Evolutionary conservation across 257 asterid genomes (phyloP).

Genomic region (Plectranthus barbatus): DNA sequence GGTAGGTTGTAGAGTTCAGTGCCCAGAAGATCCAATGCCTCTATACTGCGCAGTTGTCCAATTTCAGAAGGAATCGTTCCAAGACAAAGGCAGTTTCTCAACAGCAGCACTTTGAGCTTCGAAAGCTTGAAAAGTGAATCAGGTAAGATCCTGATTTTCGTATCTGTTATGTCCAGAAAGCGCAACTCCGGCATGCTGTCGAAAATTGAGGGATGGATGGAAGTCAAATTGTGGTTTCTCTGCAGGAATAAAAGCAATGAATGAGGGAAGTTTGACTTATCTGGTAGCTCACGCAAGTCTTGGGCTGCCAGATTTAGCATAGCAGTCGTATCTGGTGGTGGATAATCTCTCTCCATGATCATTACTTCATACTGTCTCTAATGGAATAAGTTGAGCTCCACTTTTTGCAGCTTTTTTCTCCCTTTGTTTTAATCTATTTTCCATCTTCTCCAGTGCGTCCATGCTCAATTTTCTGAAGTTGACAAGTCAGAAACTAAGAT

Average conservation of each 20-base stretch:
- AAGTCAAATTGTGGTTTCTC: conserved; percentile 9
- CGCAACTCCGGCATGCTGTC: too few relatives aligned
- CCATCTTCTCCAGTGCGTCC: conserved; percentile 79
- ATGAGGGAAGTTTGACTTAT: background rate
- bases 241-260: conserved; percentile 26
- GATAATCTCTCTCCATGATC: too few relatives aligned
- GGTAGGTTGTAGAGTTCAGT: too few relatives aligned
- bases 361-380: too few relatives aligned
- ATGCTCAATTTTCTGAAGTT: conserved; percentile 68
- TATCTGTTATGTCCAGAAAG: conserved; percentile 21
- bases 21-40: conserved; percentile 20
- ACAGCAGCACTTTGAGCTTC: conserved; percentile 14
- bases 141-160: conserved; percentile 19
- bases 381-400: too few relatives aligned
- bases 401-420: conserved; percentile 76
- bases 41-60: conserved; percentile 5
- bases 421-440: conserved; percentile 74
- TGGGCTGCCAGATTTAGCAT: conserved; percentile 7
- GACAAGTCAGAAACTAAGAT: background rate
- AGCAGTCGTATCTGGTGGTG: background rate
- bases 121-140: conserved; percentile 14
- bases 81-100: conserved; percentile 15
- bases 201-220: too few relatives aligned
- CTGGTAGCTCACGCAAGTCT: conserved; percentile 1
- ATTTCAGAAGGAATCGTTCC: conserved; percentile 6